A percentile compares a stretch with the other conserved stretches of the same genome.
phyloP scores from a whole-genome alignment of 208 protist species.

The Crithidia thermophila region DNA sequence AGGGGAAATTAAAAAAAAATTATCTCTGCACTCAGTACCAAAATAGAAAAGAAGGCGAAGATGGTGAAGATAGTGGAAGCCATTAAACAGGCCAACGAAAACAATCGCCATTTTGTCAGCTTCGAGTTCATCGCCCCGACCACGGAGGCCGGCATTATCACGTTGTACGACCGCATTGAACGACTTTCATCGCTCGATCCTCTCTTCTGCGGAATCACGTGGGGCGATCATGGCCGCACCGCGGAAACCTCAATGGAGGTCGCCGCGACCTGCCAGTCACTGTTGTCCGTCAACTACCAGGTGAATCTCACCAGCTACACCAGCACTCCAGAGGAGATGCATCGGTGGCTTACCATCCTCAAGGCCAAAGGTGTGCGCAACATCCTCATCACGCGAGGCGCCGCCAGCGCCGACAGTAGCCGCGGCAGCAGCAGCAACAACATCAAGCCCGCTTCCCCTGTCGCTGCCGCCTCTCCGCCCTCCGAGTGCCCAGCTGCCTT shows the following conservation, averaged over 20 bases:
- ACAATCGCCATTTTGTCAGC: constrained; percentile 71
- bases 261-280: constrained; percentile 58
- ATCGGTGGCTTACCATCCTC: constrained; percentile 61
- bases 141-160: constrained; percentile 78
- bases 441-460: background rate
- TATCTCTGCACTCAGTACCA: no score
- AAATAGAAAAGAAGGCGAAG: background rate
- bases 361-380: constrained; percentile 92
- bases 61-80: constrained; percentile 87
- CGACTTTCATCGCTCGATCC: constrained; percentile 81
- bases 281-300: constrained; percentile 88
- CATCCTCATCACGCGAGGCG: constrained; percentile 93
- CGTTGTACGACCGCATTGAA: constrained; percentile 83
- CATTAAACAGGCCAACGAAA: constrained; percentile 59
- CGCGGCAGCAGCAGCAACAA: background rate
- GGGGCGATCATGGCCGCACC: constrained; percentile 87
- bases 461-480: background rate
- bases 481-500: constrained; percentile 48
- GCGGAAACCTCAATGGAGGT: constrained; percentile 86
- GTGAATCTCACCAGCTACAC: constrained; percentile 95
- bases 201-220: constrained; percentile 95
- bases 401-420: background rate
- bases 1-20: no score
- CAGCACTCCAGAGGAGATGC: constrained; percentile 53
- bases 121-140: constrained; percentile 95